Base-by-base conservation (phyloP, 352 stramenopile genomes). In the Globisporangium nodosum region DNA sequence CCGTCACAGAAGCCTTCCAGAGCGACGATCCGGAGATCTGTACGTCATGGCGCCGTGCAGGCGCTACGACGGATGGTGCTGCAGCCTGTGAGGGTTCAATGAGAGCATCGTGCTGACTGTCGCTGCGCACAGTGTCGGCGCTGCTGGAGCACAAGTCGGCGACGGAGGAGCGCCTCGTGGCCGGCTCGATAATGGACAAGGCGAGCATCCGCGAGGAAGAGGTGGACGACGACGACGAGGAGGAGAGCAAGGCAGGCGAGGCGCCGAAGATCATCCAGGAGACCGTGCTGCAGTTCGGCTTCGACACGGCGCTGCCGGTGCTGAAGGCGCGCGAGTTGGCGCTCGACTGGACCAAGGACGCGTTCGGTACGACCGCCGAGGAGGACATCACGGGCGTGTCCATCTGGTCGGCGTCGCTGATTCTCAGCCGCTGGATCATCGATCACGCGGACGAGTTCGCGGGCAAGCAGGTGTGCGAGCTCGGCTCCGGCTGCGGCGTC, bases 321-420 rank as follows among this genome's bases (percentile, higher is more conserved):
- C 52, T 96, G 8, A 84, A 83, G 46, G 84, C 78, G 0, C 78
- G 86, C 21, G 86, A 96, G 65, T 68, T 96, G 33, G 85, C 83
- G 21, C 57, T 96, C 11, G 82, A 96, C 54, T 93, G 85, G 84
- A 77, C 81, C 55, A 87, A 88, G 54, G 81, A 89, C 40, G 86
- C 85, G 3, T 96, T 96, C 56, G 77, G 78, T 0, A 81, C 79
- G 9, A 89, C 70, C 7, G 86, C 84, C 1, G 81, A 92, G 31
- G 85, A 96, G 58, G 86, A 96, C 52, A 94, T 92, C 50, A 96
- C 86, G 2, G 86, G 86, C 18, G 82, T 96, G 11, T 92, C 82
- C 16, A 92, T 94, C 56, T 96, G 86, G 86, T 96, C 86, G n/a
- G 86, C 86, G 42, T 86, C 86, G 30, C 68, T 96, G 1, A 81